Base-by-base conservation (phyloP, 1,284 basidiomycete genomes). In the Mycena citricolor region DNA sequence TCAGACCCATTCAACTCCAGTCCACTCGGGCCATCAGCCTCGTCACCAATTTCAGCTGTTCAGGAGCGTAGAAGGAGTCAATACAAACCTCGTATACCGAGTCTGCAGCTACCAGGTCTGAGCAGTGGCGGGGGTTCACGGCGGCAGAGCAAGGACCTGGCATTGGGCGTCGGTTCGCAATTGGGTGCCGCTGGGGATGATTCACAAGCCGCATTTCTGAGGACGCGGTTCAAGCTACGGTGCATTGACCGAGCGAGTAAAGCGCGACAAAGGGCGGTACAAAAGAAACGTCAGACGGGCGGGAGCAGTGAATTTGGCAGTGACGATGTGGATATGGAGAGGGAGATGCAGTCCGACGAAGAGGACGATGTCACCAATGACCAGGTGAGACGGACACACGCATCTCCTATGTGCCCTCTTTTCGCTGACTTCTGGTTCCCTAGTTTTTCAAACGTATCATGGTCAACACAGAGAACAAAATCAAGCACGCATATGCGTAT, bases 371-470 rank as follows among this genome's bases (percentile, higher is more conserved):
- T 30, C 10, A 38, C 42, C 20, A 39, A 13, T 12, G 50, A 52
- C 31, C 43, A 45, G 17, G 42, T 42, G 32, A 20, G 40, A n/a
- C n/a, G n/a, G n/a, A n/a, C n/a, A n/a, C n/a, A n/a, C n/a, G n/a
- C n/a, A n/a, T n/a, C n/a, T 38, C 4, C 6, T 26, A 12, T 30
- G 19, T 20, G 17, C 37, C 17, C 4, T n/a, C 20, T 23, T 22
- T 4, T 23, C 17, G 7, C 28, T n/a, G 17, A 12, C 21, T 8
- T 24, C 21, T 42, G 14, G 25, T 21, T 8, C 20, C 20, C 3
- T 28, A 52, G 51, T 38, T 52, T 3, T 52, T 43, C 37, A 39
- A 21, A 2, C 39, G 51, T 6, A 42, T 52, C 28, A 49, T 52
- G 42, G 32, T 25, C 21, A 52, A 52, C 33, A 17, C 39, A 12